Conservation (phyloP, 2,329 filamentous ascomycete genomes). For the Aspergillus tanneri region DNA sequence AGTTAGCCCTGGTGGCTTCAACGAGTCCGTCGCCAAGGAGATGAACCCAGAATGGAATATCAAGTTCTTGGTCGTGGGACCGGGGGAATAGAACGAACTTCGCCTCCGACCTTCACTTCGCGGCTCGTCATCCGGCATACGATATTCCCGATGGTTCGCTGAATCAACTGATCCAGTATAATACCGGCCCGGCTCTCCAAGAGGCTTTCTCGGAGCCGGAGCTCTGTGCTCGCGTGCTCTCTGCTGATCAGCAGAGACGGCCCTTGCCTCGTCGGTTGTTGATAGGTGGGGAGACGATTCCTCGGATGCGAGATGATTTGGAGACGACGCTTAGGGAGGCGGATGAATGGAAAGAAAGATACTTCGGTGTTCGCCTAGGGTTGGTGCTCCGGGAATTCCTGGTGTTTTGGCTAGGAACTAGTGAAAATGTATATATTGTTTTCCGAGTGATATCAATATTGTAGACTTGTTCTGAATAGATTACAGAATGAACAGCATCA, state of each 20-base stretch:
- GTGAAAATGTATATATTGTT: no score
- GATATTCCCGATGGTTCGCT: not conserved
- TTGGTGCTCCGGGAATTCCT: no score
- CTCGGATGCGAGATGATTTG: not conserved
- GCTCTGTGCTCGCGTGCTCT: not conserved
- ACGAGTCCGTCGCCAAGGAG: not conserved
- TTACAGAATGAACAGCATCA: no score
- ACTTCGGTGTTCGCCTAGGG: not conserved
- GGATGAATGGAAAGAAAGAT: slow-evolving; percentile 7
- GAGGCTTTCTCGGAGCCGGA: not conserved
- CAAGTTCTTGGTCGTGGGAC: not conserved
- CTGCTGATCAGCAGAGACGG: not conserved
- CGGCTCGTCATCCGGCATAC: not conserved
- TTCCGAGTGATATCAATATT: no score
- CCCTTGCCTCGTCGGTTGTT: not conserved
- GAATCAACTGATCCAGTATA: not conserved
- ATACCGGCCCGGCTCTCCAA: not conserved
- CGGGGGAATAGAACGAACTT: not conserved
- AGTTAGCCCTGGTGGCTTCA: slow-evolving; percentile 1
- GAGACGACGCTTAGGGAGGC: slow-evolving; percentile 1
- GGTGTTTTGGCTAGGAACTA: no score
- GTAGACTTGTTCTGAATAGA: no score
- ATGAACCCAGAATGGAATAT: not conserved
- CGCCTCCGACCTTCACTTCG: not conserved
- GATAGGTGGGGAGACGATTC: slow-evolving; percentile 3